Evolutionary conservation across 2,329 filamentous ascomycete genomes (phyloP), one percentile per base, ranked within the genome.

Genomic region (Fusarium pseudograminearum): DNA sequence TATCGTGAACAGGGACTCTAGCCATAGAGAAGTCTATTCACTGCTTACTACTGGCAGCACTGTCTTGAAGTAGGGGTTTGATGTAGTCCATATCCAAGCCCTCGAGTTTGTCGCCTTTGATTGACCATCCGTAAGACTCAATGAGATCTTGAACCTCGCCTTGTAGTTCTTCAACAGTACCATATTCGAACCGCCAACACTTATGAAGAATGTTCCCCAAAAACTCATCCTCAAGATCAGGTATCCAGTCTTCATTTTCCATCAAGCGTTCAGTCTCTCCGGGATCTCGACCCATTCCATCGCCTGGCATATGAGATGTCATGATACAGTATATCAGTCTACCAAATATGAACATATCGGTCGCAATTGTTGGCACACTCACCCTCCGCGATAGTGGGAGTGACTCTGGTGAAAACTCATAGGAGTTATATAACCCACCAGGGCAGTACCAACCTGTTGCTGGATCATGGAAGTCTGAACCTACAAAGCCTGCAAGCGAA

Each of bases 341-440:
- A 7, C 30, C 38, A 31, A 58, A 58, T 33, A 36, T 20, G 9
- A 58, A 56, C 11, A 58, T 56, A 15, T 58, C 48, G 0, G 56
- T 58, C 14, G 5, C 12, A n/a, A 7, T 4, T 24, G 54, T 57
- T 22, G 54, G 54, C 0, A 15, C 16, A 5, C 4, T 9, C 2
- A 34, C 9, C 4, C 6, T 18, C 12, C 34, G 22, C 10, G 20
- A 33, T 8, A 7, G 14, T 15, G 54, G 28, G 6, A 57, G 28
- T 12, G 34, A 12, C 7, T 31, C 4, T 8, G 47, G 47, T 7
- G 47, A 34, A 11, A 57, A 54, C 2, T 54, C 55, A 1, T 18
- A 4, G 11, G 3, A 4, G 36, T 9, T 53, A 5, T 41, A 3
- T 5, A 57, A 57, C 7, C 1, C 2, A 14, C 55, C 47, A 0